Evolutionary conservation across 345 rosid species (phyloP).

Genomic region (Eucalyptus microcorys): DNA sequence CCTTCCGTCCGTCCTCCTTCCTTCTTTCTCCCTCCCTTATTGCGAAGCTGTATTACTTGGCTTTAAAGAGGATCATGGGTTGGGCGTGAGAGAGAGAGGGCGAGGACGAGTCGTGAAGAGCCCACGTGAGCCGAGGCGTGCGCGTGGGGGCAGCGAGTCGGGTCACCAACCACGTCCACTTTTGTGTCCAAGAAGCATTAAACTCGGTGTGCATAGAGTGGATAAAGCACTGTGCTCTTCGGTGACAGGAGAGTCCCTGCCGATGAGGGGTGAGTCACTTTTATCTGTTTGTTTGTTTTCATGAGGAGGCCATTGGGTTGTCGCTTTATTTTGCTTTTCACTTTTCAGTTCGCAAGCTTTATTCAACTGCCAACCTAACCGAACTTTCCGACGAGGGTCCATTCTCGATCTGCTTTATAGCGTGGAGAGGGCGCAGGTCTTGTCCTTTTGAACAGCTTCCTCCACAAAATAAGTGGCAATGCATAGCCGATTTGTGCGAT

Average conservation of each 20-base stretch:
- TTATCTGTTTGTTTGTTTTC: background rate
- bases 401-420: background rate
- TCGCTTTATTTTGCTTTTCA: background rate
- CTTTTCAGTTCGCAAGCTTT: background rate
- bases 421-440: background rate
- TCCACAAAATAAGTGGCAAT: background rate
- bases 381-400: background rate
- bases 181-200: background rate
- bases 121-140: background rate
- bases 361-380: constrained; percentile 11
- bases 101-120: background rate
- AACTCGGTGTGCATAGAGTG: background rate
- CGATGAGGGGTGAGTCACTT: background rate
- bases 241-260: background rate
- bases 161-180: background rate
- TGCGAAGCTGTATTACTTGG: constrained; percentile 18
- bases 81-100: constrained; percentile 1
- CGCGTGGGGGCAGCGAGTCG: background rate
- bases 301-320: background rate
- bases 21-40: background rate
- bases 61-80: constrained; percentile 40
- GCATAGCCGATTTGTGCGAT: background rate
- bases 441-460: background rate
- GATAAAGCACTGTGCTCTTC: background rate
- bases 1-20: background rate